Base-by-base conservation (phyloP, 129 eudicot genomes). In the Tagetes erecta region DNA sequence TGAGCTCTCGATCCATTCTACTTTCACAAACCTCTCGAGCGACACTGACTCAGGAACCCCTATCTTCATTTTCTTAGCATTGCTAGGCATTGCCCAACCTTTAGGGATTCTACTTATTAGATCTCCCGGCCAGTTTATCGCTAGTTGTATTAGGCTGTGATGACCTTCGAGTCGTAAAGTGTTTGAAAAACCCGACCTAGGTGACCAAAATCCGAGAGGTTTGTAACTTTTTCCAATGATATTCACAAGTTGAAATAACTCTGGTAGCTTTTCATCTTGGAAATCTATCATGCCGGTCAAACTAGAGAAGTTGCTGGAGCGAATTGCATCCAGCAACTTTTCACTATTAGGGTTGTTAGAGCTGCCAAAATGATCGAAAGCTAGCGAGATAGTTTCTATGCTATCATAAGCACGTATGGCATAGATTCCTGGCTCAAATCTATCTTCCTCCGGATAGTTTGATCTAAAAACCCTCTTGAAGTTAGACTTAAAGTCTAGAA, bases 191-290 rank as follows among this genome's bases (percentile, higher is more conserved):
- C 86, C 84, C 1, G 45, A 63, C 33, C 31, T 33, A 0, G 77
- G 46, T 68, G 89, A 85, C 87, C 84, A 88, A 9, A 74, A 83
- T 1, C 86, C 89, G n/a, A 88, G 84, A 50, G 78, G 81, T 77
- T 78, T 83, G 27, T 88, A 88, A 77, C 86, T 80, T 75, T 78
- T 83, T 30, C 93, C 93, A 13, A 82, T 68, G 8, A 85, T 47
- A 30, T 87, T 87, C 33, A 87, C 71, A 36, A 87, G 80, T 69
- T 37, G 60, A 58, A 75, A 73, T 13, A n/a, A 8, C 3, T 13
- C 63, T 34, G 83, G 63, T 52, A 68, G 68, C 41, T 59, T 76
- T 72, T 79, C 81, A 6, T 69, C 49, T 0, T 52, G 46, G 53
- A 85, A 87, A 51, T 40, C 70, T 63, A 87, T 75, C 7, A 6